Evolutionary conservation across 306 rosid species (phyloP), one percentile per base, ranked within the genome.

Genomic region (Vigna hirtella): DNA sequence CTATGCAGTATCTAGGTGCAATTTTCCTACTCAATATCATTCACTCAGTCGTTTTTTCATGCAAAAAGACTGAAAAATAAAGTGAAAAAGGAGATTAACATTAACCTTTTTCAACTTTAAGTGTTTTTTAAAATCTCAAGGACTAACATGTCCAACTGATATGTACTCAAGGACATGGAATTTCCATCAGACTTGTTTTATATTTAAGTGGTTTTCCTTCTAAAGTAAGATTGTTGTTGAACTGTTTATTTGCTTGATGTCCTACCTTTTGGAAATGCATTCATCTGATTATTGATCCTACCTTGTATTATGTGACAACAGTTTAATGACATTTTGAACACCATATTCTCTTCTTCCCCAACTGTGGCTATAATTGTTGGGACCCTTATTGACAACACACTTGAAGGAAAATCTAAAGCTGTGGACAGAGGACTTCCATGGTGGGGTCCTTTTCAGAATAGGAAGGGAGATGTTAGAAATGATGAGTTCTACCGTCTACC

Each of bases 311-410:
- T 64, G 28, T 36, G 26, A 26, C 34, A 74, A 84, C 93, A 95
- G 98, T 95, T 95, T 43, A 87, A 95, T 45, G 93, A 95, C 82
- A 91, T 93, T 56, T 62, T 89, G 79, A 92, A 95, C 90, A 87
- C 98, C 14, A 88, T 95, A 67, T 95, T 95, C 89, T 90, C 98
- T 1, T 95, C 98, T 15, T 77, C 98, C 1, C 92, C 98, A 17
- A 87, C 96, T 2, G 91, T 95, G 61, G 98, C 92, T 18, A 88
- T 92, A 78, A 87, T 91, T 0, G 93, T 95, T 3, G 98, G 98
- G 80, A 91, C 97, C 0, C 1, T 95, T 34, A 76, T 95, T 1
- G 98, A 95, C 81, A 91, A 87, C 84, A 92, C 98, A 2, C 88
- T 95, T 1, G 98, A 92, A 0, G 93, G 89, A 1, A 86, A 77